A percentile compares a stretch with the other conserved stretches of the same genome.
These are phyloP conservation scores for Hysterangium stoloniferum DNA, from an alignment of 768 basidiomycete genomes.

Conservation along the genomic window DNA sequence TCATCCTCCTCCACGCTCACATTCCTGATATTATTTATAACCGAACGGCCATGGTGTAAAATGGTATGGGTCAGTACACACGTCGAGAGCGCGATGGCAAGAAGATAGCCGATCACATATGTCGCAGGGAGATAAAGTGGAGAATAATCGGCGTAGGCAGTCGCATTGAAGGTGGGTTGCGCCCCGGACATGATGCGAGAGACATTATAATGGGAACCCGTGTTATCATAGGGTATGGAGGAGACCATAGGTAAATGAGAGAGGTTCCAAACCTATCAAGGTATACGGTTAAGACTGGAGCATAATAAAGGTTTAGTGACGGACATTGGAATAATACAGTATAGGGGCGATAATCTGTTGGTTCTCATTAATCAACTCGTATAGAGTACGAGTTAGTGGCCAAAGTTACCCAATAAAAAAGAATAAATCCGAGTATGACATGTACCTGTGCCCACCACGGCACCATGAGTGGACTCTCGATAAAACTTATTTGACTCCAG, in stretches of 20 bases:
- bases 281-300: background rate
- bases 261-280: slow-evolving; percentile 28
- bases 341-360: slow-evolving; percentile 14
- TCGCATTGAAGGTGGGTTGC: slow-evolving; percentile 25
- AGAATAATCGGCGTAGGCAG: slow-evolving; percentile 37
- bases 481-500: slow-evolving; percentile 38
- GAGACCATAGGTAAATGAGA: slow-evolving; percentile 36
- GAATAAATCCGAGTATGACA: slow-evolving; percentile 32
- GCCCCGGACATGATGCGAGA: slow-evolving; percentile 27
- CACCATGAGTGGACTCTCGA: slow-evolving; percentile 34
- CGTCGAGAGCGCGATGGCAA: slow-evolving; percentile 33
- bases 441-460: slow-evolving; percentile 46
- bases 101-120: slow-evolving; percentile 33
- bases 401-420: slow-evolving; percentile 34
- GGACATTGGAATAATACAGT: slow-evolving; percentile 14
- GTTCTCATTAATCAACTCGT: no score
- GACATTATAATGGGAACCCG: slow-evolving; percentile 32
- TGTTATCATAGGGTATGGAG: slow-evolving; percentile 32
- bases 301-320: slow-evolving; percentile 11
- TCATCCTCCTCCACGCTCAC: slow-evolving; percentile 32
- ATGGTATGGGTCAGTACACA: slow-evolving; percentile 34
- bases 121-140: slow-evolving; percentile 36
- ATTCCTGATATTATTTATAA: slow-evolving; percentile 23
- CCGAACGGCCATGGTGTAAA: slow-evolving; percentile 33
- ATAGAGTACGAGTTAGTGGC: no score